Conservation (phyloP, 108 stramenopile species). For the Discostella stelligeroides region DNA sequence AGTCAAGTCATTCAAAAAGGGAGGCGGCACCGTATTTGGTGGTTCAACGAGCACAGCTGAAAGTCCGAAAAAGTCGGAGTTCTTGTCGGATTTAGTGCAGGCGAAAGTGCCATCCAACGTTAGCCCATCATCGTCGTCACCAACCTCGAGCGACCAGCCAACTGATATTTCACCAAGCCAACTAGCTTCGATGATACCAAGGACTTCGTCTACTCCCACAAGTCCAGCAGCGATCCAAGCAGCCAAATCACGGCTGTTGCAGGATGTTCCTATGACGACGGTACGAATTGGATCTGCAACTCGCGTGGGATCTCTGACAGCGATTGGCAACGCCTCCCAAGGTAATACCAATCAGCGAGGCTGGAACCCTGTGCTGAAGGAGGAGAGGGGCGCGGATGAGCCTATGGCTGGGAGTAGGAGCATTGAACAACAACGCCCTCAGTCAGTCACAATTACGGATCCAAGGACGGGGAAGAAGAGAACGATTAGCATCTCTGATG, state of each 20-base stretch:
- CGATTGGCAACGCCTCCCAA: neutral
- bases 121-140: neutral
- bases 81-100: neutral
- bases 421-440: slow-evolving; percentile 6
- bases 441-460: slow-evolving; percentile 33
- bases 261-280: neutral
- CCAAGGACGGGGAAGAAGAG: slow-evolving; percentile 35
- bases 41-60: neutral
- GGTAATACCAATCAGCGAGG: neutral
- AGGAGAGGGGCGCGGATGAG: neutral
- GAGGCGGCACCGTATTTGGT: neutral
- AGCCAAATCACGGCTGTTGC: neutral
- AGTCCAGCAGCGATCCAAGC: neutral
- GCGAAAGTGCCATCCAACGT: neutral
- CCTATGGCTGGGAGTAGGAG: neutral
- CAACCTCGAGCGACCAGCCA: neutral
- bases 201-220: neutral
- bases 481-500: no score
- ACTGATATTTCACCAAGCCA: no score
- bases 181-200: neutral
- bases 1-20: neutral
- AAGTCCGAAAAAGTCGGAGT: neutral
- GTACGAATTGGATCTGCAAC: slow-evolving; percentile 17
- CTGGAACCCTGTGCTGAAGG: neutral
- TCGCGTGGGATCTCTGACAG: slow-evolving; percentile 21